A percentile compares a stretch with the other conserved stretches of the same genome.
Conservation (phyloP, 257 asterid species). For the Rhazya stricta region DNA sequence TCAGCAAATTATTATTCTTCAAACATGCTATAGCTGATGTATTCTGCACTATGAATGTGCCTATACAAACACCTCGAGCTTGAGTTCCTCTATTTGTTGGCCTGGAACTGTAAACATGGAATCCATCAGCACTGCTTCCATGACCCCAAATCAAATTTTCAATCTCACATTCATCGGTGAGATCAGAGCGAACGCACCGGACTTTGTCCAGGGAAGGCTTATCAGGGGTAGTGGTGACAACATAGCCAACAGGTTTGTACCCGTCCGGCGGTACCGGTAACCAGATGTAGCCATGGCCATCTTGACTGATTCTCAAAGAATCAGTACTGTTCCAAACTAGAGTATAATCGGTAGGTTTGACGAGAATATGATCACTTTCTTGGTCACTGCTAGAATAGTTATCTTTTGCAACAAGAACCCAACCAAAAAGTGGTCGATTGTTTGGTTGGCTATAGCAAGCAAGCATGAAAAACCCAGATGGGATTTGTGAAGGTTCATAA, state of each 20-base stretch:
- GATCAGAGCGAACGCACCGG: slow-evolving; percentile 17
- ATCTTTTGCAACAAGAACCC: slow-evolving; percentile 29
- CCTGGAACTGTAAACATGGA: slow-evolving; percentile 22
- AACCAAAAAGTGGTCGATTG: slow-evolving; percentile 28
- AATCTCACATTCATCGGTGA: slow-evolving; percentile 11
- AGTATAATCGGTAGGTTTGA: slow-evolving; percentile 16
- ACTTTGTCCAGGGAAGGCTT: slow-evolving; percentile 18
- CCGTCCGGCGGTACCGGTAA: slow-evolving; percentile 15
- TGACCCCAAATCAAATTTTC: slow-evolving; percentile 20
- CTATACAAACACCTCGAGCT: slow-evolving; percentile 35
- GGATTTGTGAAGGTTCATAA: slow-evolving; percentile 28
- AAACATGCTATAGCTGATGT: slow-evolving; percentile 46
- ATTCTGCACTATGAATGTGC: slow-evolving; percentile 35
- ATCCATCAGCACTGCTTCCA: slow-evolving; percentile 1
- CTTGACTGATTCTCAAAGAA: not conserved
- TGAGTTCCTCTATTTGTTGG: slow-evolving; percentile 23
- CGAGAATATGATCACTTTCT: not conserved
- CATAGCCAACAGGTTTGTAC: slow-evolving; percentile 17
- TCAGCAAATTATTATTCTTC: slow-evolving; percentile 42
- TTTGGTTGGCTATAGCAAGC: slow-evolving; percentile 32
- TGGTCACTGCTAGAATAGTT: not conserved
- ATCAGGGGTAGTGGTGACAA: slow-evolving; percentile 11
- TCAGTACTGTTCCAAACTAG: slow-evolving; percentile 21
- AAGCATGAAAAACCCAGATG: slow-evolving; percentile 30
- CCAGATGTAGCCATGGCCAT: slow-evolving; percentile 19